A percentile compares a stretch with the other conserved stretches of the same genome.
These are phyloP conservation scores for Penicillium paradoxum DNA, from an alignment of 495 filamentous ascomycete species.

Conservation along the genomic window DNA sequence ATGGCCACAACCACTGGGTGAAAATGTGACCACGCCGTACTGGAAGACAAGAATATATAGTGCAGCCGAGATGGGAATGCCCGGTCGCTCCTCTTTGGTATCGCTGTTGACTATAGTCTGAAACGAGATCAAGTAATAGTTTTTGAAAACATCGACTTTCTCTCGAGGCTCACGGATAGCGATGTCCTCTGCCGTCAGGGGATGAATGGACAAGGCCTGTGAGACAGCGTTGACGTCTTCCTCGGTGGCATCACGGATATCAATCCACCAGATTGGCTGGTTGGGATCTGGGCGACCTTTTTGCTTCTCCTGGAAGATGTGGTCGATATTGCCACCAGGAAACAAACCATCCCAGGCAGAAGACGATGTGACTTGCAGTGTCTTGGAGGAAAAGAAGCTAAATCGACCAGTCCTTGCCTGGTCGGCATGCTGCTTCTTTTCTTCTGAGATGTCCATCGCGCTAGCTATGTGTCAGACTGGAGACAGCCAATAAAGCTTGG, in stretches of 20 bases:
- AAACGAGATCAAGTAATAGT: conserved; percentile 94
- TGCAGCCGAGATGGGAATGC: conserved; percentile 70
- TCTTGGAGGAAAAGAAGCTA: conserved; percentile 84
- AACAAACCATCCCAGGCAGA: conserved; percentile 73
- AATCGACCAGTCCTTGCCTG: conserved; percentile 50
- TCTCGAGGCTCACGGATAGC: conserved; percentile 84
- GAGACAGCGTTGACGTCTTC: conserved; percentile 74
- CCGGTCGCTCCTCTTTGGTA: conserved; percentile 51
- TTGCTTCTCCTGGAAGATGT: conserved; percentile 62
- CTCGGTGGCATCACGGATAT: conserved; percentile 77
- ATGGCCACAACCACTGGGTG: conserved; percentile 70
- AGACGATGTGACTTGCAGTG: conserved; percentile 70
- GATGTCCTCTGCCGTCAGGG: conserved; percentile 87
- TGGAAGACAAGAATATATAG: conserved; percentile 93
- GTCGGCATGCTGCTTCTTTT: background rate
- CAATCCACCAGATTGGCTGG: conserved; percentile 78
- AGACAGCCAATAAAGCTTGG: background rate
- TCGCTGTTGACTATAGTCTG: conserved; percentile 69
- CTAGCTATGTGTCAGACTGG: background rate
- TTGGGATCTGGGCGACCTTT: conserved; percentile 14
- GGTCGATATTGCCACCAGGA: conserved; percentile 65
- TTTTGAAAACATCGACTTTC: conserved; percentile 90
- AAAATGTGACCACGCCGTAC: conserved; percentile 85
- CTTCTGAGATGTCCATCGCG: background rate
- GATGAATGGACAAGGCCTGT: conserved; percentile 82